These are phyloP conservation scores for Chlamydomonas incerta DNA, from an alignment of 139 green algal genomes.

Conservation along the genomic window DNA sequence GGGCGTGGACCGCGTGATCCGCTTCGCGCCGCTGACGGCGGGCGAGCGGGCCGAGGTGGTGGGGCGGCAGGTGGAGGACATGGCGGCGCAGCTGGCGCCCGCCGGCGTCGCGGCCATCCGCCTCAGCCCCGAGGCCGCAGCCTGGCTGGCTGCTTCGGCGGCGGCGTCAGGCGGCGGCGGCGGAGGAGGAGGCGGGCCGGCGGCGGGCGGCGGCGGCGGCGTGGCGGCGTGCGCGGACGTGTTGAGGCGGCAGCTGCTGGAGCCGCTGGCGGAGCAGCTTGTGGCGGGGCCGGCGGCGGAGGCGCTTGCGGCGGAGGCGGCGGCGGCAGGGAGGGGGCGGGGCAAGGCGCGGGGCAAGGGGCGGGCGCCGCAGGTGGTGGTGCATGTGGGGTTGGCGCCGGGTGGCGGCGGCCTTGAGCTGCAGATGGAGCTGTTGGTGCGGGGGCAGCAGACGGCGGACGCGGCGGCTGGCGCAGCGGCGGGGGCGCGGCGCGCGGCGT, in stretches of 20 bases:
- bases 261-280: slow-evolving; percentile 32
- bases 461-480: no score
- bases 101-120: neutral
- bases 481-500: no score
- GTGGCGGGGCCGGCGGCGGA: neutral
- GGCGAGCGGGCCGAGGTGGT: slow-evolving; percentile 27
- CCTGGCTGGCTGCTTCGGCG: neutral
- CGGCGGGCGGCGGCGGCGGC: neutral
- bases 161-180: neutral
- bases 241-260: slow-evolving; percentile 17
- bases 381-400: no score
- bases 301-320: neutral
- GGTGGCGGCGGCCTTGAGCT: no score
- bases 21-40: slow-evolving; percentile 27
- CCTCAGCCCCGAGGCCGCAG: neutral
- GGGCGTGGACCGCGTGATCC: slow-evolving; percentile 51
- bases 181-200: neutral
- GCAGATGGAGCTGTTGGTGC: no score
- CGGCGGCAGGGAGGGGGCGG: no score
- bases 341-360: no score
- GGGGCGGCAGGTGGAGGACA: slow-evolving; percentile 28
- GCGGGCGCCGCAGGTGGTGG: no score
- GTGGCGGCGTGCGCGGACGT: neutral
- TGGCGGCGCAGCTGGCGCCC: slow-evolving; percentile 35
- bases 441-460: no score